These are phyloP conservation scores for Lasiosphaeria hispida DNA, from an alignment of 495 filamentous ascomycete species.

Conservation along the genomic window DNA sequence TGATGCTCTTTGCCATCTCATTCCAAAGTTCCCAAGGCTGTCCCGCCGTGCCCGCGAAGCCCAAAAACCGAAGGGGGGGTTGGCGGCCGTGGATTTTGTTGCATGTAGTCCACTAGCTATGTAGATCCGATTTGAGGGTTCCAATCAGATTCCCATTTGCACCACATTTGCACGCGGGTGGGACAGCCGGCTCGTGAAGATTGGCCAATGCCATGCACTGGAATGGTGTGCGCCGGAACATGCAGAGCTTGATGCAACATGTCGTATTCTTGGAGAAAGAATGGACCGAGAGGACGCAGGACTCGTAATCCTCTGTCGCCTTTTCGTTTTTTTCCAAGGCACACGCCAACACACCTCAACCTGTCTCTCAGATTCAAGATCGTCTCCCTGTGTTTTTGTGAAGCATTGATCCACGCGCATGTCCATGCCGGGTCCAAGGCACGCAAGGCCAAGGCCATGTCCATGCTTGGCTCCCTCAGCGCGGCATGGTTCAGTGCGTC, in stretches of 20 bases:
- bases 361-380: not conserved
- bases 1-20: no score
- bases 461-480: not conserved
- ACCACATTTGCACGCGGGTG: not conserved
- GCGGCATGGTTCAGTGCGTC: not conserved
- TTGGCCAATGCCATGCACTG: slow-evolving; percentile 2
- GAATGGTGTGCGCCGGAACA: not conserved
- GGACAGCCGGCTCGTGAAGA: not conserved
- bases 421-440: no score
- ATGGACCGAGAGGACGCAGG: not conserved
- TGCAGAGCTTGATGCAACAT: not conserved
- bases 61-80: no score
- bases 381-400: no score
- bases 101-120: not conserved
- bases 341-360: not conserved
- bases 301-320: slow-evolving; percentile 3
- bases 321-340: not conserved
- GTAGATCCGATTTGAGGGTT: slow-evolving; percentile 7
- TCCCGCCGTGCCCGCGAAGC: no score
- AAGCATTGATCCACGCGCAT: no score
- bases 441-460: no score
- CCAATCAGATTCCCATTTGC: not conserved
- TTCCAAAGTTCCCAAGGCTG: no score
- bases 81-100: no score
- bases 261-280: not conserved